Conservation (phyloP, 1,139 yeast species). For the Candida freyschussii region DNA sequence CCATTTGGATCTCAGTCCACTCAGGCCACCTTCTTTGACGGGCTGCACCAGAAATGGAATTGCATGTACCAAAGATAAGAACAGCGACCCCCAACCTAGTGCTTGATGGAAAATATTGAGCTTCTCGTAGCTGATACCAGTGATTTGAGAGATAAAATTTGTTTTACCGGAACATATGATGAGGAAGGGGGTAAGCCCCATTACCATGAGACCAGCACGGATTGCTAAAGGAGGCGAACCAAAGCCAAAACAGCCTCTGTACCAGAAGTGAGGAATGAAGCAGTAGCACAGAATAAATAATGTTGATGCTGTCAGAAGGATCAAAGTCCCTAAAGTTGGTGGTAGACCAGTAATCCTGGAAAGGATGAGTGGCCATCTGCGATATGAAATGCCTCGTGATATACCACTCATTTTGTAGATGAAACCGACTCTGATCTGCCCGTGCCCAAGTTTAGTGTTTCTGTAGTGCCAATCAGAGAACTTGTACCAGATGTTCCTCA, state of each 20-base stretch:
- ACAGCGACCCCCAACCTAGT: slow-evolving; percentile 39
- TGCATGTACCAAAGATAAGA: slow-evolving; percentile 49
- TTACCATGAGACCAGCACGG: slow-evolving; percentile 48
- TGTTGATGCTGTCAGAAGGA: slow-evolving; percentile 38
- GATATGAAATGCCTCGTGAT: slow-evolving; percentile 45
- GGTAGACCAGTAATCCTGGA: slow-evolving; percentile 46
- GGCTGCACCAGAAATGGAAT: slow-evolving; percentile 49
- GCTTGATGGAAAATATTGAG: slow-evolving; percentile 46
- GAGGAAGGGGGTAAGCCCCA: slow-evolving; percentile 49
- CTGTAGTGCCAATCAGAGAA: slow-evolving; percentile 34
- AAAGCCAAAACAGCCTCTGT: slow-evolving; percentile 50
- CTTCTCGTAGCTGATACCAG: slow-evolving; percentile 55
- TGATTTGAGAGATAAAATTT: slow-evolving; percentile 44
- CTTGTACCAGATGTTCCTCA: slow-evolving; percentile 38
- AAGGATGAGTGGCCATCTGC: slow-evolving; percentile 37
- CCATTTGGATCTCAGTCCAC: slow-evolving; percentile 13
- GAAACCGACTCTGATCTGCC: slow-evolving; percentile 7
- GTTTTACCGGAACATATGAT: slow-evolving; percentile 50
- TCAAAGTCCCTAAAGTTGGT: slow-evolving; percentile 42
- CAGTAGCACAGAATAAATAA: slow-evolving; percentile 44
- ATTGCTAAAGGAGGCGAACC: slow-evolving; percentile 65
- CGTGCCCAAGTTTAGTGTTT: slow-evolving; percentile 14
- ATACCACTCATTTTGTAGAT: slow-evolving; percentile 32
- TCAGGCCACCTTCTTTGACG: slow-evolving; percentile 45
- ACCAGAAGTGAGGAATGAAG: slow-evolving; percentile 49